Base-by-base conservation (phyloP, 2,329 filamentous ascomycete species). In the Pyricularia grisea region DNA sequence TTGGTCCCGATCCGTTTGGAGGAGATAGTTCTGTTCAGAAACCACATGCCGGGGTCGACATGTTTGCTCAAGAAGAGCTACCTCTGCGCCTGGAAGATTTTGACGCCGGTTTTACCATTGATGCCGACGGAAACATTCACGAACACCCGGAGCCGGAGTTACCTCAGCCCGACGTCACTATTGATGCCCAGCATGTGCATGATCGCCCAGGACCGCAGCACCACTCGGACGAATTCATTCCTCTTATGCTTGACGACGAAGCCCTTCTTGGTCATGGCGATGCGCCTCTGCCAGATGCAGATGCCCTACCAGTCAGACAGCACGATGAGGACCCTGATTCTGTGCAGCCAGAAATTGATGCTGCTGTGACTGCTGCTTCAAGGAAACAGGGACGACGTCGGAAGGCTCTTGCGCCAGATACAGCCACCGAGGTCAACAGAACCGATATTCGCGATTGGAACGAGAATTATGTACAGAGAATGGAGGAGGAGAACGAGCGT, bases 41-140 rank as follows among this genome's bases (percentile, higher is more conserved):
- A 58, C 55, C 28, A 14, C 55, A 33, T 7, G 23, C 25, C 2
- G 66, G n/a, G 42, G n/a, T 27, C 3, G 81, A 85, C 65, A 83
- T 84, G 0, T 78, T 87, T 20, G 80, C 81, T 2, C 72, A 80
- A 1, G 85, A 85, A 4, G 76, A 81, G 25, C 73, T 63, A 17
- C 25, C 73, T 3, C 76, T 87, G 30, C 78, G 78, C 68, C 78
- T 78, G 10, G 70, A 73, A 2, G 70, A 82, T 61, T 61, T 63
- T 20, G 60, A 63, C 27, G 76, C 80, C 14, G 80, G 79, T 2
- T 74, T 79, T 23, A 67, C 71, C 60, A 70, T 73, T 23, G 72
- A 76, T 27, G 72, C 74, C 14, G 72, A 72, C 20, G 72, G 71
- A 69, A 27, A 72, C 63, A 64, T 71, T 64, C 23, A 72, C 28